phyloP scores from a whole-genome alignment of 257 asterid genomes.

The Gentiana macrophylla region DNA sequence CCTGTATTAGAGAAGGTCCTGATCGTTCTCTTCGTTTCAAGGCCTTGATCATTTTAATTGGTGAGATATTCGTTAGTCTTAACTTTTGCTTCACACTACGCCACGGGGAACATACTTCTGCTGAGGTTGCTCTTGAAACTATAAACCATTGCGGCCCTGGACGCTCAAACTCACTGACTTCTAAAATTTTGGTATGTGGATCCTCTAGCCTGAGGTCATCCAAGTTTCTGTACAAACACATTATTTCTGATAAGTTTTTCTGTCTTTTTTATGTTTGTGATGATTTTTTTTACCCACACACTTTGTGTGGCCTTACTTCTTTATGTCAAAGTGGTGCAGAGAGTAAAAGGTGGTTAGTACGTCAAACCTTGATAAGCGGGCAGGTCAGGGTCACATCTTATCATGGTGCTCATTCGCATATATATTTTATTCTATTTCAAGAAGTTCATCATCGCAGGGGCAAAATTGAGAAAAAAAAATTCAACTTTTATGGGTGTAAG shows the following conservation, averaged over 20 bases:
- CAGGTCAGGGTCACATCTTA: too few relatives aligned
- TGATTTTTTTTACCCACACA: too few relatives aligned
- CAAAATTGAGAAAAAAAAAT: not conserved
- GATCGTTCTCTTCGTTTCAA: slow-evolving; percentile 95
- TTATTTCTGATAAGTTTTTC: too few relatives aligned
- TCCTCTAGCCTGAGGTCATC: too few relatives aligned
- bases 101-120: slow-evolving; percentile 88
- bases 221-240: too few relatives aligned
- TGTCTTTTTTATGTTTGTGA: too few relatives aligned
- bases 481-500: too few relatives aligned
- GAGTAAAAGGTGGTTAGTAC: too few relatives aligned
- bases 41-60: slow-evolving; percentile 69
- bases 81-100: slow-evolving; percentile 81
- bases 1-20: slow-evolving; percentile 74
- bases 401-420: too few relatives aligned
- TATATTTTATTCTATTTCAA: not conserved
- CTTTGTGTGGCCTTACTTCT: too few relatives aligned
- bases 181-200: slow-evolving; percentile 51
- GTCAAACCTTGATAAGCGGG: too few relatives aligned
- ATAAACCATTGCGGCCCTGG: slow-evolving; percentile 43
- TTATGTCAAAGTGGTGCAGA: too few relatives aligned
- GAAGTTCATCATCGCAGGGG: not conserved
- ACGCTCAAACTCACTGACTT: slow-evolving; percentile 72
- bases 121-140: slow-evolving; percentile 73
- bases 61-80: slow-evolving; percentile 78